These are phyloP conservation scores for Boechera stricta DNA, from an alignment of 345 rosid species.

Conservation along the genomic window DNA sequence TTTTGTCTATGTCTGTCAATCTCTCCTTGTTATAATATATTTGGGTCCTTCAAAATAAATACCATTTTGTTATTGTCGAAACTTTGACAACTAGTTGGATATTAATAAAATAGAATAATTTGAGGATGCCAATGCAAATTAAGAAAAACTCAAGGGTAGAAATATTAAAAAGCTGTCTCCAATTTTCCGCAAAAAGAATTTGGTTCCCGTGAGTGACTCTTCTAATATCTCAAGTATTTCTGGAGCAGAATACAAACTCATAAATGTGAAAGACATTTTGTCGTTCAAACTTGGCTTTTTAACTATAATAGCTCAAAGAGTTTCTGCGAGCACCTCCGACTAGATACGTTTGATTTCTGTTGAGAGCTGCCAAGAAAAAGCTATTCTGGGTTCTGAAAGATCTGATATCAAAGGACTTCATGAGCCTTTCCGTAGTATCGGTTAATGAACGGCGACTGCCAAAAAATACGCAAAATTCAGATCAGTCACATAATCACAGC, in stretches of 20 bases:
- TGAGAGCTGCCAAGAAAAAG: conserved; percentile 34
- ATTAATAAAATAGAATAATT: neutral
- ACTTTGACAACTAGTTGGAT: conserved; percentile 21
- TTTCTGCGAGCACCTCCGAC: conserved; percentile 42
- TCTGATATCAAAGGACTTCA: conserved; percentile 58
- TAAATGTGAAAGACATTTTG: conserved; percentile 14
- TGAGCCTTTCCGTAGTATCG: conserved; percentile 93
- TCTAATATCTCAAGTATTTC: conserved; percentile 23
- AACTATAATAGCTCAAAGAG: conserved; percentile 39
- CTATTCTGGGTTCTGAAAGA: conserved; percentile 17
- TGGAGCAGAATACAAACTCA: conserved; percentile 39
- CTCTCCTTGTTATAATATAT: neutral
- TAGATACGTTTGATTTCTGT: neutral
- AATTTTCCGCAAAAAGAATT: conserved; percentile 21
- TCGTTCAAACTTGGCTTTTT: neutral
- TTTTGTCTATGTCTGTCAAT: conserved; percentile 1
- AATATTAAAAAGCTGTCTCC: conserved; percentile 15
- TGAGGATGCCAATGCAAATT: neutral
- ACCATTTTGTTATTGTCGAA: conserved; percentile 39
- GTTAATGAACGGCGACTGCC: conserved; percentile 84
- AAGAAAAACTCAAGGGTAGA: neutral
- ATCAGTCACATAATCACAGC: neutral
- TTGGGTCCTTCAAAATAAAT: conserved; percentile 36
- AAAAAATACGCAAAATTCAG: conserved; percentile 2
- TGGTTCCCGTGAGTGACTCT: conserved; percentile 26